phyloP scores from a whole-genome alignment of 345 rosid species.

The Rhodamnia argentea region DNA sequence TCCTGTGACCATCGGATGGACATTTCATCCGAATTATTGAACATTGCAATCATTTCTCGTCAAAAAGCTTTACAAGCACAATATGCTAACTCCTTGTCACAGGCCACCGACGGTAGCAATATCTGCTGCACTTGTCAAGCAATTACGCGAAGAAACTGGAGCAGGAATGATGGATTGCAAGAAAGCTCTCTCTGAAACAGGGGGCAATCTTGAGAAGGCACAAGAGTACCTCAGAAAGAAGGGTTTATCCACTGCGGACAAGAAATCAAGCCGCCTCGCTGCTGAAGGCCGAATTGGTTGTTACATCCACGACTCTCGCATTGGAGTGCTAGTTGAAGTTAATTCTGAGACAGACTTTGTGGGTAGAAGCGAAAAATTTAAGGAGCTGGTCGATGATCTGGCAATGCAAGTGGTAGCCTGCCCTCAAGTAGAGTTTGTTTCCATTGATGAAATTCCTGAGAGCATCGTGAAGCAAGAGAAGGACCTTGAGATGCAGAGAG shows the following conservation, averaged over 20 bases:
- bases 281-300: conserved; percentile 95
- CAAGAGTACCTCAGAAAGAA: conserved; percentile 93
- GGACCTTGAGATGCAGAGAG: conserved; percentile 90
- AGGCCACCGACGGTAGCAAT: conserved; percentile 48
- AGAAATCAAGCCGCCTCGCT: conserved; percentile 87
- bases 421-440: conserved; percentile 74
- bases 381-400: conserved; percentile 80
- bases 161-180: conserved; percentile 99
- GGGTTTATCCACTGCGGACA: conserved; percentile 87
- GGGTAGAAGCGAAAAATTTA: conserved; percentile 82
- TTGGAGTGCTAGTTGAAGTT: conserved; percentile 86
- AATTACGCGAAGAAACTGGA: conserved; percentile 91
- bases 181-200: conserved; percentile 85
- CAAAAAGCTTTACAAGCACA: not conserved
- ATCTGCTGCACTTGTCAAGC: conserved; percentile 83
- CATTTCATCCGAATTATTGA: not conserved
- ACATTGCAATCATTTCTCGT: not conserved
- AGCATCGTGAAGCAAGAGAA: conserved; percentile 48
- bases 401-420: conserved; percentile 92
- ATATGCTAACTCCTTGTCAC: not conserved
- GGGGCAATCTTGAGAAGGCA: conserved; percentile 87
- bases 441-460: conserved; percentile 59
- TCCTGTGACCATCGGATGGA: not conserved
- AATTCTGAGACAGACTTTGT: conserved; percentile 95
- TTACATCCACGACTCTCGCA: conserved; percentile 84